Evolutionary conservation across 2,329 filamentous ascomycete species (phyloP), one percentile per base, ranked within the genome.

Genomic region (Fusarium abutilonis): DNA sequence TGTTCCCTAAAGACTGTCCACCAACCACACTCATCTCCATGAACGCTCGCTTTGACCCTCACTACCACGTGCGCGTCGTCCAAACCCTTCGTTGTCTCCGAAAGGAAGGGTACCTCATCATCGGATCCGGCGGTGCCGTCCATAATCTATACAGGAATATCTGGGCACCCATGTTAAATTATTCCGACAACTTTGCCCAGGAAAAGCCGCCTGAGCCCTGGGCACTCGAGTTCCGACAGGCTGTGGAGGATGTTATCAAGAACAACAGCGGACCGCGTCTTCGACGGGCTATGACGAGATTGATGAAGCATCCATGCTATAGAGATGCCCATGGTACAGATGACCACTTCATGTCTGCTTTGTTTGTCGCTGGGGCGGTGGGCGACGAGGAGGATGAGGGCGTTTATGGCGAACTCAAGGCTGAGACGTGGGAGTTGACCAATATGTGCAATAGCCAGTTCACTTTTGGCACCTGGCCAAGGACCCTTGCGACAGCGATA

Each of bases 111-210:
- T 66, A 68, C 17, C 80, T 91, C 1, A 74, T 91, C 47, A 80
- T 86, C 52, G 84, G 84, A 9, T 79, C 75, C 3, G 79, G 88
- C 14, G 88, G 88, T 32, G 83, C 87, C 1, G 88, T 91, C 1
- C 88, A 90, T 73, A 91, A 90, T 64, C 79, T 91, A 1, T 90
- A 88, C 71, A 83, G 88, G 15, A 90, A 91, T 70, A 71, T 79
- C 38, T 90, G 87, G 87, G 75, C 69, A 1, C 86, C 85, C 0
- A 90, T 91, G 85, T 68, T 90, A 14, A 17, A 43, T 2, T 54
- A 54, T 46, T 60, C 56, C 0, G 56, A 60, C 17, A 60, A 60
- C 23, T 60, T 60, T 52, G 56, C 56, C 3, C 56, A 60, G 3
- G 55, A 55, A 41, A 60, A 43, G 1, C 76, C 68, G 0, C 66